Evolutionary conservation across 495 filamentous ascomycete species (phyloP).

Genomic region (Aspergillus coremiiformis): DNA sequence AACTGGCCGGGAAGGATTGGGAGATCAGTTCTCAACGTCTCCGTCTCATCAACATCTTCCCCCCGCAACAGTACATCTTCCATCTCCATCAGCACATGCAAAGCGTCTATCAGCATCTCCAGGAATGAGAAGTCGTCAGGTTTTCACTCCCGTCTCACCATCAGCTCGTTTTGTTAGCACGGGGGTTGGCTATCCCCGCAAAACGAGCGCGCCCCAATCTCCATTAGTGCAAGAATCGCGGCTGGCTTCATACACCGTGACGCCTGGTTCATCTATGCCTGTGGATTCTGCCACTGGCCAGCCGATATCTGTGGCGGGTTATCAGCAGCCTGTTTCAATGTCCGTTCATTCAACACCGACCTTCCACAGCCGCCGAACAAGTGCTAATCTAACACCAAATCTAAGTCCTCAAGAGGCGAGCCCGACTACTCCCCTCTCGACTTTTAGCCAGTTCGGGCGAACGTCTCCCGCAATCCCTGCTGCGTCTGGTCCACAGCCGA

Average conservation of each 20-base stretch:
- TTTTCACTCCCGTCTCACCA: constrained; percentile 62
- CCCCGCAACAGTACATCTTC: constrained; percentile 26
- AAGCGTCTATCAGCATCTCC: constrained; percentile 31
- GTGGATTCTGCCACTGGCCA: constrained; percentile 22
- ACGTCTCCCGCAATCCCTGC: constrained; percentile 35
- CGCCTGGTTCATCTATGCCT: constrained; percentile 25
- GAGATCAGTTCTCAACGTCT: constrained; percentile 19
- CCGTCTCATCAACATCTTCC: constrained; percentile 28
- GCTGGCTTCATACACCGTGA: constrained; percentile 19
- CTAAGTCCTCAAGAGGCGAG: constrained; percentile 48
- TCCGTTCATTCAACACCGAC: constrained; percentile 37
- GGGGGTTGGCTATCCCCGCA: constrained; percentile 33
- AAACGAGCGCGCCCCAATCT: constrained; percentile 42
- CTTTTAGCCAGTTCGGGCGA: constrained; percentile 42
- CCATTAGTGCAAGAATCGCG: constrained; percentile 36
- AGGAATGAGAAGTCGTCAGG: constrained; percentile 39
- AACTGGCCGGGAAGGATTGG: constrained; percentile 22
- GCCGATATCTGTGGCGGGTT: constrained; percentile 20
- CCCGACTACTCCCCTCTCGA: constrained; percentile 47
- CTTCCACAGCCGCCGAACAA: constrained; percentile 35
- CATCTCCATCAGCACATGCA: constrained; percentile 26
- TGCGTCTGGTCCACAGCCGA: constrained; percentile 17
- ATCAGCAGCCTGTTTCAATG: constrained; percentile 25
- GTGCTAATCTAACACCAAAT: constrained; percentile 34
- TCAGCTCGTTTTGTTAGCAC: constrained; percentile 34